Base-by-base conservation (phyloP, 1,284 basidiomycete species). In the Leccinum griseonigrum region DNA sequence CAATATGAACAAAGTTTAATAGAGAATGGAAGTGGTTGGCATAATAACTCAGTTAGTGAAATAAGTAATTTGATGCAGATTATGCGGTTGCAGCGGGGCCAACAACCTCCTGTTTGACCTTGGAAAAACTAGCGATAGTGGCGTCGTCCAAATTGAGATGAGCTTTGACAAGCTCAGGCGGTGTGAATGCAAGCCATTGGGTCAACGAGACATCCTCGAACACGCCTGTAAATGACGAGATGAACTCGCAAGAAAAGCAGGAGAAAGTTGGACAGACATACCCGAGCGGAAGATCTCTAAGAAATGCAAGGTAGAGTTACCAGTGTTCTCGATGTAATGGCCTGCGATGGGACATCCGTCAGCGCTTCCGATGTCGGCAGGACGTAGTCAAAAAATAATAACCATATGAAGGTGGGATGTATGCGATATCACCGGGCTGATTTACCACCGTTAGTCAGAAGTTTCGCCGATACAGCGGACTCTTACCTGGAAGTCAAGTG, bases 271-370 rank as follows among this genome's bases (percentile, higher is more conserved):
- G 22, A 18, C 2, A 7, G 60, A 71, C 60, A 58, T 69, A 80
- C 82, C 79, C 38, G 83, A 79, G 64, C 82, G 83, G 72, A 89
- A 83, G 38, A 90, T 80, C 70, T 90, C 87, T 8, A 90, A 74
- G 69, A 84, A 85, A 62, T 76, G 78, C 52, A 89, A 69, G 0
- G 85, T 82, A 2, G 79, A 78, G 64, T 85, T 83, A n/a, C 87
- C 86, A 1, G 82, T 85, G 69, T 89, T 89, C 74, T 90, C 86
- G 29, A 90, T 77, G 67, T 90, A 88, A 69, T 90, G 88, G 0
- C 84, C 85, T 81, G 61, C 4, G 52, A 65, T 50, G 18, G 26
- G 32, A 18, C 31, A 50, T 57, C 18, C 43, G n/a, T 60, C 16
- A 55, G 53, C 58, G 4, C 26, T 18, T 32, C 29, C 38, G 14